phyloP scores from a whole-genome alignment of 371 early-diverging fungal genomes.

The Mucor saturninus region DNA sequence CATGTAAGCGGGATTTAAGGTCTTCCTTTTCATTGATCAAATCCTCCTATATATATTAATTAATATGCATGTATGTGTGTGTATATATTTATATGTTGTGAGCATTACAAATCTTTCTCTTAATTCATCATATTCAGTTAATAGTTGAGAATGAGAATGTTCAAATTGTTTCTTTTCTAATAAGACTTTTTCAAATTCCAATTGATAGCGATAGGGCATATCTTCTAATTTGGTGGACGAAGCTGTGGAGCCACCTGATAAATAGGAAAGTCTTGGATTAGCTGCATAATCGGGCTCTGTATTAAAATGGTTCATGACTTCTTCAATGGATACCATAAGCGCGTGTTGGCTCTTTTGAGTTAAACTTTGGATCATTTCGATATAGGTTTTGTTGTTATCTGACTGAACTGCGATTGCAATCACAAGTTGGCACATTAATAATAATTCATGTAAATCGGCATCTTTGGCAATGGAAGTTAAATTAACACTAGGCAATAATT shows the following conservation, averaged over 20 bases:
- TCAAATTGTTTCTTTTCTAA: constrained; percentile 64
- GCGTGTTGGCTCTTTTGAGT: constrained; percentile 80
- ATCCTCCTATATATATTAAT: constrained; percentile 61
- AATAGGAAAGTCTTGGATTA: constrained; percentile 34
- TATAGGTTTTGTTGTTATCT: constrained; percentile 80
- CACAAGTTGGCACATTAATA: constrained; percentile 81
- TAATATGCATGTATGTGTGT: neutral
- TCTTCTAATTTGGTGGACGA: constrained; percentile 38
- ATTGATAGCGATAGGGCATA: constrained; percentile 46
- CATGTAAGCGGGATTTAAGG: constrained; percentile 63
- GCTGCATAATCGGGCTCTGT: constrained; percentile 34
- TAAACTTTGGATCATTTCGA: constrained; percentile 86
- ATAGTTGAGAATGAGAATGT: constrained; percentile 52
- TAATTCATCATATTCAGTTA: constrained; percentile 58
- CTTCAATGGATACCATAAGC: constrained; percentile 91
- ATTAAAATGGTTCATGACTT: constrained; percentile 58
- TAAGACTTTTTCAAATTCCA: constrained; percentile 49
- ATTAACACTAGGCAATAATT: constrained; percentile 63
- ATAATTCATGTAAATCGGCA: constrained; percentile 68
- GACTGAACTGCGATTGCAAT: constrained; percentile 90
- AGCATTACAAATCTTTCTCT: constrained; percentile 58
- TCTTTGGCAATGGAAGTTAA: constrained; percentile 87
- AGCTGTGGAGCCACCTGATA: constrained; percentile 38
- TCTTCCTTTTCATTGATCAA: constrained; percentile 68
- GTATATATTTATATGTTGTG: neutral